Base-by-base conservation (phyloP, 78 protist species). In the Acrasis kona region DNA sequence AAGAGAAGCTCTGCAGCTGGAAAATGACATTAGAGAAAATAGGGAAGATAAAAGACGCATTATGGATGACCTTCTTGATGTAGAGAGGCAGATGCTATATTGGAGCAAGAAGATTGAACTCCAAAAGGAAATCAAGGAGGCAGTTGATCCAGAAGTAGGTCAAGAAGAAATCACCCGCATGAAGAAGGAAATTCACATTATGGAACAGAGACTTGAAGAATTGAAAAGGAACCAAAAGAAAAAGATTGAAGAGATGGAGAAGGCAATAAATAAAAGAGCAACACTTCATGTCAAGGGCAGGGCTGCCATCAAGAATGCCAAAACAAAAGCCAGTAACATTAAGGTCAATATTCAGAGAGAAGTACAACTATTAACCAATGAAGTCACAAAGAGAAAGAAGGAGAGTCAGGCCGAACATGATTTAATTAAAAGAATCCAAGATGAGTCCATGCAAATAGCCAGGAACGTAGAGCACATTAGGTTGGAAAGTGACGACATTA, bases 41-140 rank as follows among this genome's bases (percentile, higher is more conserved):
- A 4, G 35, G 30, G 68, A 61, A 32, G 78, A 40, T 40, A 80
- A 86, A 78, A 72, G 68, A 76, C 39, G 30, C 19, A 29, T 76
- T 10, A 28, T 76, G 65, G 5, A 57, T 30, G 77, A 77, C 41
- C 67, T 81, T 9, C 68, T 72, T 41, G 84, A 86, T 57, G 74
- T 79, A n/a, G 87, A 86, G 74, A 31, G 84, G 29, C 61, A 74
- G 29, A 19, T 66, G 19, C 50, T 65, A 69, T 76, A 83, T n/a
- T 77, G 86, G 87, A 79, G 83, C 38, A 29, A 70, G 65, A 87
- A 87, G 77, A 87, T 87, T 19, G 72, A 79, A 58, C 76, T 87
- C 40, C 79, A 70, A 40, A 57, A 41, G 19, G 91, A 87, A 82
- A 87, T 87, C 41, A 75, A 40, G 57, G 61, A 57, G 68, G 84